Evolutionary conservation across 306 rosid species (phyloP).

Genomic region (Pyrus pyrifolia): DNA sequence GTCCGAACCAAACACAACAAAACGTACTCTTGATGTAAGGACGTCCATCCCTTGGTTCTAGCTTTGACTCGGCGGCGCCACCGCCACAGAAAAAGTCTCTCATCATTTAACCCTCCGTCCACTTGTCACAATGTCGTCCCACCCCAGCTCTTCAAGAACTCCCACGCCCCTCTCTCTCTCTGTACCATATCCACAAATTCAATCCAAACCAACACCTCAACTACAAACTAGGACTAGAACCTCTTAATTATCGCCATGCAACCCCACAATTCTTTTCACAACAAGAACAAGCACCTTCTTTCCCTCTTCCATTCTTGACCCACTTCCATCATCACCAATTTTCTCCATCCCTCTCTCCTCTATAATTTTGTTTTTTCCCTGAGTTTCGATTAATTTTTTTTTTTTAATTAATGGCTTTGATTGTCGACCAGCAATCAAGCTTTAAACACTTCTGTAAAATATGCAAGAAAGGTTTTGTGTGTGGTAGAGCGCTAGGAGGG

Average conservation of each 20-base stretch:
- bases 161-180: conserved; percentile 17
- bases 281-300: conserved; percentile 32
- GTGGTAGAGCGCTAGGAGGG: conserved; percentile 94
- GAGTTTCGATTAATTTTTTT: not conserved
- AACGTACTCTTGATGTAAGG: conserved; percentile 14
- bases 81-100: conserved; percentile 66
- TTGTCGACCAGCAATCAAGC: conserved; percentile 53
- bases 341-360: not conserved
- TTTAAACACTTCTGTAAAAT: conserved; percentile 85
- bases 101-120: conserved; percentile 39
- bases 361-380: not conserved
- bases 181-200: conserved; percentile 47
- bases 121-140: conserved; percentile 55
- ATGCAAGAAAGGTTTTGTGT: conserved; percentile 84
- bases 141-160: conserved; percentile 20
- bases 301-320: conserved; percentile 13
- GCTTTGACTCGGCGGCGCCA: conserved; percentile 49
- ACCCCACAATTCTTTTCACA: conserved; percentile 43
- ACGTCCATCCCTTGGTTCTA: conserved; percentile 26
- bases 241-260: conserved; percentile 34
- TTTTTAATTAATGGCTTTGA: conserved; percentile 51
- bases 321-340: not conserved
- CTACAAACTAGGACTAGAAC: conserved; percentile 75
- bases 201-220: conserved; percentile 41
- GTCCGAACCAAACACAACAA: not conserved